Evolutionary conservation across 2,329 filamentous ascomycete species (phyloP).

Genomic region (Microdochium paspali): DNA sequence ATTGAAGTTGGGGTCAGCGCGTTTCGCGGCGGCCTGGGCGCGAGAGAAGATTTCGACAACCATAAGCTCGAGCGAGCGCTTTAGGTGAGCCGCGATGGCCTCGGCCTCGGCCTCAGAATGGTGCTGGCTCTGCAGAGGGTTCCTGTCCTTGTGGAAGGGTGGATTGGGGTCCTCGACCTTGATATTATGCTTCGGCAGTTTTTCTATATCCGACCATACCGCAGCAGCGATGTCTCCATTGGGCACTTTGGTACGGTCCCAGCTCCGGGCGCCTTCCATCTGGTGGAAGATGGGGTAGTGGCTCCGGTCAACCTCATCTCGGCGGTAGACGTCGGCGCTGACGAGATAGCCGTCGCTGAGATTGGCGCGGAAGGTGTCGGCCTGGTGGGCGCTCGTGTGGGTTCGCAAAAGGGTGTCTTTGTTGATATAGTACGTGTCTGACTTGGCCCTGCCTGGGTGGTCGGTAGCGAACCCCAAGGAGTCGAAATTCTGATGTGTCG

Average conservation of each 20-base stretch:
- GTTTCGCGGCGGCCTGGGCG: constrained; percentile 56
- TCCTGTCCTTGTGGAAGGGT: constrained; percentile 64
- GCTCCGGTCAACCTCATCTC: constrained; percentile 88
- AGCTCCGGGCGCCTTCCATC: constrained; percentile 91
- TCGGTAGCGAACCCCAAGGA: constrained; percentile 85
- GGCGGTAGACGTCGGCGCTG: constrained; percentile 87
- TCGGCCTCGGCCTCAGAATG: constrained; percentile 72
- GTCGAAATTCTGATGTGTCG: constrained; percentile 85
- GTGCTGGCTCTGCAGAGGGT: constrained; percentile 67
- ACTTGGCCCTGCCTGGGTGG: constrained; percentile 77
- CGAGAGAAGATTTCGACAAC: constrained; percentile 81
- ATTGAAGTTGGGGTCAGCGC: constrained; percentile 35
- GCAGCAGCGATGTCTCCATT: constrained; percentile 50
- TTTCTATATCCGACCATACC: constrained; percentile 61
- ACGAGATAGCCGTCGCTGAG: constrained; percentile 75
- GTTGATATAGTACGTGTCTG: constrained; percentile 96
- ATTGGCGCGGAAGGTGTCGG: constrained; percentile 67
- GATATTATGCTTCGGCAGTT: constrained; percentile 64
- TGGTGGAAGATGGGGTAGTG: constrained; percentile 98
- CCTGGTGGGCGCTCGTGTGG: constrained; percentile 90
- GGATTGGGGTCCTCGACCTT: constrained; percentile 79
- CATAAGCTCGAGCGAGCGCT: constrained; percentile 80
- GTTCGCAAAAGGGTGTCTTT: constrained; percentile 75
- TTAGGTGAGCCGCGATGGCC: constrained; percentile 76
- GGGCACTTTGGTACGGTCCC: constrained; percentile 60